These are phyloP conservation scores for Candida dajiaensis DNA, from an alignment of 805 yeast species.

Conservation along the genomic window DNA sequence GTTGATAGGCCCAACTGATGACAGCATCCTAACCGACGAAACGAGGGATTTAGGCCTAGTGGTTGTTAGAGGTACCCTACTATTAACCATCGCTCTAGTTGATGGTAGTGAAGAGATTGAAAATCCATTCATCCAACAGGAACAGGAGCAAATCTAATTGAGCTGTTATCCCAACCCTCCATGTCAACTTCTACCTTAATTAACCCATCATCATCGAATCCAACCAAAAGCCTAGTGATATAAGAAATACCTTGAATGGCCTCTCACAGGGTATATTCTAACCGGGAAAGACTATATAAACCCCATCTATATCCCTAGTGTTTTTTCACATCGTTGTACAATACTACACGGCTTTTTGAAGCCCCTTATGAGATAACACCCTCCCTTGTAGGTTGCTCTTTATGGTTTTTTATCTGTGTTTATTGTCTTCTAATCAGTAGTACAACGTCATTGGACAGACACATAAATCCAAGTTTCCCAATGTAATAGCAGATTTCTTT, in stretches of 20 bases:
- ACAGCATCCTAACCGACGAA: slow-evolving; percentile 43
- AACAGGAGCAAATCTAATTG: slow-evolving; percentile 1
- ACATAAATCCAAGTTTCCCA: not conserved
- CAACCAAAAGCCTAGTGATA: not conserved
- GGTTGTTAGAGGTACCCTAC: slow-evolving; percentile 79
- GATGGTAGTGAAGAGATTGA: slow-evolving; percentile 67
- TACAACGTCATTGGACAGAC: no score
- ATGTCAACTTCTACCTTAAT: not conserved
- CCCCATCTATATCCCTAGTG: not conserved
- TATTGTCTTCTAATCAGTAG: no score
- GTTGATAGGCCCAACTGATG: slow-evolving; percentile 52
- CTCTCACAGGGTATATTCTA: not conserved
- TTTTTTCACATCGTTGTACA: not conserved
- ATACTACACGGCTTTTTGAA: not conserved
- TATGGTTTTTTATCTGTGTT: no score
- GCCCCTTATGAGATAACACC: no score
- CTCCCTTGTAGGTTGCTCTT: no score
- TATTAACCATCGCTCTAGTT: slow-evolving; percentile 65
- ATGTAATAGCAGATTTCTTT: no score
- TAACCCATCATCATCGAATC: not conserved
- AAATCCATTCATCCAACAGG: slow-evolving; percentile 52
- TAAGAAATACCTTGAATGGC: not conserved
- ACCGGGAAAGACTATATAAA: not conserved
- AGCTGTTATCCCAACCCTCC: not conserved
- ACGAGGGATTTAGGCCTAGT: slow-evolving; percentile 71